Evolutionary conservation across 257 asterid species (phyloP).

Genomic region (Petunia secreta): DNA sequence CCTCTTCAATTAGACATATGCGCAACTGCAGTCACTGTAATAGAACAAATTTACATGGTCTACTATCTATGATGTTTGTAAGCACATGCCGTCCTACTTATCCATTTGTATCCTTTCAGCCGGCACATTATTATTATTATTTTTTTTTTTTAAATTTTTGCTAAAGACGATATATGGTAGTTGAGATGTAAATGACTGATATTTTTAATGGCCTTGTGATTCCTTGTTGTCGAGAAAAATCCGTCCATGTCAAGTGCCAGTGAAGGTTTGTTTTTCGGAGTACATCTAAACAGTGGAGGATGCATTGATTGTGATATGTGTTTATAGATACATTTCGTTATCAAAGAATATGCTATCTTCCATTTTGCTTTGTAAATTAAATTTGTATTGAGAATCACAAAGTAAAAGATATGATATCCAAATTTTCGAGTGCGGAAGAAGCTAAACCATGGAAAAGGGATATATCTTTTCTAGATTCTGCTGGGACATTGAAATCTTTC

Average conservation of each 20-base stretch:
- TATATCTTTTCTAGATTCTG: not conserved
- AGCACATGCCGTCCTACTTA: not conserved
- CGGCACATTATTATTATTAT: not conserved
- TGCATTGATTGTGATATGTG: not conserved
- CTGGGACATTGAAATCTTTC: not conserved
- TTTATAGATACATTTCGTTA: not conserved
- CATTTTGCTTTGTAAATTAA: not conserved
- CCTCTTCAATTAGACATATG: not conserved
- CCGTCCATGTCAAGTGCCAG: not conserved
- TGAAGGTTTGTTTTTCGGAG: not conserved
- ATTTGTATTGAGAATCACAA: conserved; percentile 13
- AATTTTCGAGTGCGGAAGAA: not conserved
- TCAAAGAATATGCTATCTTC: not conserved
- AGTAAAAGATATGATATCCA: not conserved
- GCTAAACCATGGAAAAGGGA: not conserved
- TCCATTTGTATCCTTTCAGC: not conserved
- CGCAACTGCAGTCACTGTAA: not conserved
- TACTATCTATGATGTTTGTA: conserved; percentile 15
- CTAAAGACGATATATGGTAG: conserved; percentile 7
- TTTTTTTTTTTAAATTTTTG: not conserved
- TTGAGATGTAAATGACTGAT: too few relatives aligned
- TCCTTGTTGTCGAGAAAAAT: not conserved
- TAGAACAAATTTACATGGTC: not conserved
- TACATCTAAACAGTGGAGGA: not conserved
- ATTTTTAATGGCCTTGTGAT: not conserved